These are phyloP conservation scores for Immersiella caudata DNA, from an alignment of 495 filamentous ascomycete species.

Conservation along the genomic window DNA sequence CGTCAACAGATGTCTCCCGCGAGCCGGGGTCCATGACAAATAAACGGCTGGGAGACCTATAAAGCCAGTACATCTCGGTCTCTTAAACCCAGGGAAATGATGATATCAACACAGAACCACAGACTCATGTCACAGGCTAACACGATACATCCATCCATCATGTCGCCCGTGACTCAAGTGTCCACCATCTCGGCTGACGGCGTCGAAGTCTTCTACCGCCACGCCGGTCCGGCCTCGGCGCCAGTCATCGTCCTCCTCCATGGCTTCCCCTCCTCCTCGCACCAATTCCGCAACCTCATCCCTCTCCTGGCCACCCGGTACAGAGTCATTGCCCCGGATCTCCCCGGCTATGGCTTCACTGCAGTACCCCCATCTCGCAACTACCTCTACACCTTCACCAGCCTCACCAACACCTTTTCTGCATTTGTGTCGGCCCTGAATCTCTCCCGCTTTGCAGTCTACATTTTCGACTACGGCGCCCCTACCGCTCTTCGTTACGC, in stretches of 20 bases:
- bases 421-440: slow-evolving; percentile 51
- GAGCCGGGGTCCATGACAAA: too few species aligned
- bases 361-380: slow-evolving; percentile 42
- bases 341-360: slow-evolving; percentile 67
- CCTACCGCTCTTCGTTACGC: slow-evolving; percentile 60
- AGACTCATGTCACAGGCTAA: not conserved
- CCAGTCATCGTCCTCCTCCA: slow-evolving; percentile 64
- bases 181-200: slow-evolving; percentile 37
- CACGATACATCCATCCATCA: slow-evolving; percentile 6
- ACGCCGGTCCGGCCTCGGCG: slow-evolving; percentile 42
- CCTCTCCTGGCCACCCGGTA: slow-evolving; percentile 57
- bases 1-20: too few species aligned
- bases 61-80: too few species aligned
- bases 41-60: too few species aligned
- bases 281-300: slow-evolving; percentile 64
- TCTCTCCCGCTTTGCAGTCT: slow-evolving; percentile 56
- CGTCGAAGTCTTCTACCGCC: slow-evolving; percentile 61
- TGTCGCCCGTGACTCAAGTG: slow-evolving; percentile 24
- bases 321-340: slow-evolving; percentile 62
- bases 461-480: slow-evolving; percentile 70
- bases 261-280: slow-evolving; percentile 65
- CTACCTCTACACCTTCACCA: slow-evolving; percentile 58
- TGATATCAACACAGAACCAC: not conserved
- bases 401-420: slow-evolving; percentile 49
- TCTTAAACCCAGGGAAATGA: not conserved